Percentiles rank a stretch among this genome's conserved stretches.
phyloP scores from a whole-genome alignment of 176 grass and related monocot genomes.

The Cenchrus fungigraminus region DNA sequence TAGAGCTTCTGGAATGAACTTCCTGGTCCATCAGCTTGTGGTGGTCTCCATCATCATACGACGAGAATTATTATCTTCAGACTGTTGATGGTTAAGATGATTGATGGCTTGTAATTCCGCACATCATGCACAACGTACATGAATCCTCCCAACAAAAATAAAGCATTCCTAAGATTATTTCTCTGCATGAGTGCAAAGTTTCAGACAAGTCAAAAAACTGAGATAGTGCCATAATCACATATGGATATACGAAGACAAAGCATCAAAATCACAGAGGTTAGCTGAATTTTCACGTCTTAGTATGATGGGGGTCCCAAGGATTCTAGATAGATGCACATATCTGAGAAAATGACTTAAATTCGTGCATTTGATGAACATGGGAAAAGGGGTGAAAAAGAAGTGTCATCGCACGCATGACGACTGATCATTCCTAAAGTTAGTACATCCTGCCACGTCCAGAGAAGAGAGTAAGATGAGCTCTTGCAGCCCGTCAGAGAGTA shows the following conservation, averaged over 20 bases:
- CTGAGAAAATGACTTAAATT: constrained; percentile 35
- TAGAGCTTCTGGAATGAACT: background rate
- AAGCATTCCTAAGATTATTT: background rate
- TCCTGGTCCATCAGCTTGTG: background rate
- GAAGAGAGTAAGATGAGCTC: constrained; percentile 22
- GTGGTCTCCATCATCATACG: constrained; percentile 33
- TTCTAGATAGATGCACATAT: background rate
- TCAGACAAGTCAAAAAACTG: background rate
- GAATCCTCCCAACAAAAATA: background rate
- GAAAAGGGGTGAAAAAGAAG: constrained; percentile 9
- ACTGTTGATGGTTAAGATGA: constrained; percentile 9
- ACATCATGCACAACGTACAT: background rate
- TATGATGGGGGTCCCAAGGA: background rate
- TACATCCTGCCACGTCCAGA: constrained; percentile 30
- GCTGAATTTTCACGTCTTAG: background rate
- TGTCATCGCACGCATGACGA: constrained; percentile 1
- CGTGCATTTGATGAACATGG: constrained; percentile 15
- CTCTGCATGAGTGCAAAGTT: background rate
- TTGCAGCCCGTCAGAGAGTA: constrained; percentile 8
- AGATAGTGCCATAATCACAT: background rate
- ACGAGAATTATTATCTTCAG: constrained; percentile 15
- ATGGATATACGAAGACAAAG: background rate
- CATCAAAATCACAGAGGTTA: background rate
- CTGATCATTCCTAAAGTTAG: constrained; percentile 33
- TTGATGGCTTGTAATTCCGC: background rate